These are phyloP conservation scores for Podospora pseudoanserina DNA, from an alignment of 495 filamentous ascomycete species.

Conservation along the genomic window DNA sequence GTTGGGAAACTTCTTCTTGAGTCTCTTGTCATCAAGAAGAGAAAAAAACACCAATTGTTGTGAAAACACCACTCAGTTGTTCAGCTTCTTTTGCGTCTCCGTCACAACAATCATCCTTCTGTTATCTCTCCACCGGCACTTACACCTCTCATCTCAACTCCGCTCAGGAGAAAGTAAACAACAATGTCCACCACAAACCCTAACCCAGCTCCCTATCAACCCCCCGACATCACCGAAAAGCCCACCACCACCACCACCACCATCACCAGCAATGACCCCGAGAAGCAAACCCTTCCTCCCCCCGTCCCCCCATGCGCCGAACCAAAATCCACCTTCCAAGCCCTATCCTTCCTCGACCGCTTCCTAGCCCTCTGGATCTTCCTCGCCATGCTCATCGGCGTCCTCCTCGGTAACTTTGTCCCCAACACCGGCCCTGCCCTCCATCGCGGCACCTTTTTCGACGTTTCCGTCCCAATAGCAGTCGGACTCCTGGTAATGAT, in stretches of 20 bases:
- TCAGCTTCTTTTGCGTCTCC: too few species aligned
- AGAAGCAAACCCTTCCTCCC: constrained; percentile 8
- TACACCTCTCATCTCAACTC: background rate
- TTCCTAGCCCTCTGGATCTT: constrained; percentile 85
- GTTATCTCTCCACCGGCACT: background rate
- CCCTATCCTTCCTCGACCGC: constrained; percentile 66
- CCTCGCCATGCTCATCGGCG: constrained; percentile 75
- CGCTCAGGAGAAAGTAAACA: constrained; percentile 4
- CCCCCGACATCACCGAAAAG: constrained; percentile 1
- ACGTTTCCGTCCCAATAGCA: constrained; percentile 75
- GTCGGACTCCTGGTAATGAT: constrained; percentile 88
- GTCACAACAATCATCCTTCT: background rate
- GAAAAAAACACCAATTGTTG: background rate
- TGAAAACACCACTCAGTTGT: too few species aligned
- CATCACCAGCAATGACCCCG: constrained; percentile 5
- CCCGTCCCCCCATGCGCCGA: background rate
- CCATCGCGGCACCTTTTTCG: constrained; percentile 67
- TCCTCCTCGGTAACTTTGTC: constrained; percentile 78
- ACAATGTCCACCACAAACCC: constrained; percentile 4
- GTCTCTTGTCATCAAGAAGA: background rate
- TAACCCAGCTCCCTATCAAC: background rate
- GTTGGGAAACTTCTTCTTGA: background rate
- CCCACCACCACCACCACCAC: constrained; percentile 3
- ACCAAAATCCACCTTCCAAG: constrained; percentile 41
- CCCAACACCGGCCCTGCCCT: constrained; percentile 56